phyloP scores from a whole-genome alignment of 495 filamentous ascomycete genomes.

The Penicillium flavigenum region DNA sequence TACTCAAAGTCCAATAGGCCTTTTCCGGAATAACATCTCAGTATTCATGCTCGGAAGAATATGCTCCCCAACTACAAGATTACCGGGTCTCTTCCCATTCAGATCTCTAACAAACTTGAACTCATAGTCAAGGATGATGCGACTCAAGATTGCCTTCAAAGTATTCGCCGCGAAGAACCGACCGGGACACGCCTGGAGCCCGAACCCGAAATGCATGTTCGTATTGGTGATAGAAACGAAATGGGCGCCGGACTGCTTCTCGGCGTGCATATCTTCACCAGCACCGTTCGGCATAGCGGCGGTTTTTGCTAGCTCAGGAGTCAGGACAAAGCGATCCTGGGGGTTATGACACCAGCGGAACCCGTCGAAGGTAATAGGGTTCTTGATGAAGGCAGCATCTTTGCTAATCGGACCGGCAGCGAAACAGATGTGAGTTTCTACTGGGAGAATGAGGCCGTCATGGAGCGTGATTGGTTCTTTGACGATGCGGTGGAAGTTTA shows the following conservation, averaged over 20 bases:
- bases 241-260: not conserved
- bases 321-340: constrained; percentile 18
- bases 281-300: not conserved
- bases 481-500: constrained; percentile 33
- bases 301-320: not conserved
- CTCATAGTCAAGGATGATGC: constrained; percentile 54
- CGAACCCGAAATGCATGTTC: constrained; percentile 39
- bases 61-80: constrained; percentile 34
- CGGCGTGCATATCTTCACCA: not conserved
- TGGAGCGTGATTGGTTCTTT: constrained; percentile 28
- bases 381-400: constrained; percentile 25
- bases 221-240: constrained; percentile 26
- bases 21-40: constrained; percentile 31
- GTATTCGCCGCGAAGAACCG: constrained; percentile 56
- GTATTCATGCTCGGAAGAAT: constrained; percentile 30
- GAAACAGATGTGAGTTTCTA: constrained; percentile 36
- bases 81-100: constrained; percentile 23
- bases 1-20: constrained; percentile 11
- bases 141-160: constrained; percentile 56
- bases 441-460: constrained; percentile 31
- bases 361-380: constrained; percentile 33
- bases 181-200: constrained; percentile 50
- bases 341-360: constrained; percentile 37
- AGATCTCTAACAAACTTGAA: constrained; percentile 34
- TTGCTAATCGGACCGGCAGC: constrained; percentile 34